These are phyloP conservation scores for Scleroderma citrinum DNA, from an alignment of 768 basidiomycete genomes.

Conservation along the genomic window DNA sequence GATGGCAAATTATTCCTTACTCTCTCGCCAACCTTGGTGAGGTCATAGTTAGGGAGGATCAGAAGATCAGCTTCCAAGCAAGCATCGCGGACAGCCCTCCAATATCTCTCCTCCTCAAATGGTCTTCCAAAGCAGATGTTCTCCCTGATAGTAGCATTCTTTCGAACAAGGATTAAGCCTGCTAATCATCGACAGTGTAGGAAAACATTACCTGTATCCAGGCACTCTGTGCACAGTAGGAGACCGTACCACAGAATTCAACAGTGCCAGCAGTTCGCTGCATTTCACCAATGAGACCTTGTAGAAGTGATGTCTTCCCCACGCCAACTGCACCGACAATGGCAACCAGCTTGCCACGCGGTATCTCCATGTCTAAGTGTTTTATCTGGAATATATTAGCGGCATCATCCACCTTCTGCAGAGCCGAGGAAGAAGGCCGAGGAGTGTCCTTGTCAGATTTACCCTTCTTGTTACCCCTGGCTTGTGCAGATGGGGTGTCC, in stretches of 20 bases:
- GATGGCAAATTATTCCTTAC: background rate
- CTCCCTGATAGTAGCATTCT: constrained; percentile 83
- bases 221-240: constrained; percentile 81
- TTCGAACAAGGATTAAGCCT: constrained; percentile 1
- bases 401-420: constrained; percentile 29
- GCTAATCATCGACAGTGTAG: background rate
- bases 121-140: constrained; percentile 86
- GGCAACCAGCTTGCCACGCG: constrained; percentile 73
- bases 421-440: constrained; percentile 14
- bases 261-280: constrained; percentile 58
- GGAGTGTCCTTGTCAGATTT: constrained; percentile 8
- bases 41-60: constrained; percentile 68
- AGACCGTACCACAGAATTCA: constrained; percentile 68
- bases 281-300: constrained; percentile 84
- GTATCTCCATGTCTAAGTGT: constrained; percentile 61
- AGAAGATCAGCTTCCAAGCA: constrained; percentile 79
- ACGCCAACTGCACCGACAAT: constrained; percentile 71
- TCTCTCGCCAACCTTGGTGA: constrained; percentile 81
- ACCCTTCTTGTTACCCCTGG: constrained; percentile 1
- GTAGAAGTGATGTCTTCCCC: constrained; percentile 57
- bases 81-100: constrained; percentile 71
- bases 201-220: constrained; percentile 69
- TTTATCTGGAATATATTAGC: constrained; percentile 59
- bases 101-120: constrained; percentile 77
- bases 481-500: constrained; percentile 68